Conservation (phyloP, 1,284 basidiomycete species). For the Microbotryum intermedium region DNA sequence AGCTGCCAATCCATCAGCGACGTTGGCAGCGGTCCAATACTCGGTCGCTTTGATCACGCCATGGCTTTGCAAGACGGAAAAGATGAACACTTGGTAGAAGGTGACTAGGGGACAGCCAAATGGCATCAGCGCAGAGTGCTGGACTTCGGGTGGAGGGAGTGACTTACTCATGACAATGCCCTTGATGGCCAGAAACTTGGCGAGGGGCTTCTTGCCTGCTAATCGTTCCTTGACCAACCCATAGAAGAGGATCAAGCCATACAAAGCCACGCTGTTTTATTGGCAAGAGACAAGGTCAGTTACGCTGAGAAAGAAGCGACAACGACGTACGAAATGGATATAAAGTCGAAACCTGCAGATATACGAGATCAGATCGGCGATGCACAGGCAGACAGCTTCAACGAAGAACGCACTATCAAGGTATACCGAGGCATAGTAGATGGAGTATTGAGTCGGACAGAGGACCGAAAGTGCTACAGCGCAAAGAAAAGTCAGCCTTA, state of each 20-base stretch:
- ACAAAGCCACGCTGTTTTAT: slow-evolving; percentile 36
- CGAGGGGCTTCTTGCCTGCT: slow-evolving; percentile 60
- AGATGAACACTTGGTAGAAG: slow-evolving; percentile 40
- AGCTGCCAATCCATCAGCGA: slow-evolving; percentile 72
- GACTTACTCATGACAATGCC: slow-evolving; percentile 49
- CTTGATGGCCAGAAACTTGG: slow-evolving; percentile 75
- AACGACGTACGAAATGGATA: slow-evolving; percentile 59
- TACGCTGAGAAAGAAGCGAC: background rate
- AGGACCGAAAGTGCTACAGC: slow-evolving; percentile 52
- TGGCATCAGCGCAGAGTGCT: background rate
- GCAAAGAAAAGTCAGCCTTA: too few relatives aligned
- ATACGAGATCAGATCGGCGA: slow-evolving; percentile 9
- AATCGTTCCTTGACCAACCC: slow-evolving; percentile 68
- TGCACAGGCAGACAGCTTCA: too few relatives aligned
- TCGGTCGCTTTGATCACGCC: slow-evolving; percentile 46
- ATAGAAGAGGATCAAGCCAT: slow-evolving; percentile 56
- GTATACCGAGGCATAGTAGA: slow-evolving; percentile 38
- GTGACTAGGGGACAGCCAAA: slow-evolving; percentile 60
- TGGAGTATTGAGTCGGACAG: slow-evolving; percentile 41
- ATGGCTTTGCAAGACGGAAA: slow-evolving; percentile 38
- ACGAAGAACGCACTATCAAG: slow-evolving; percentile 45
- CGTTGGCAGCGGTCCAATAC: slow-evolving; percentile 55
- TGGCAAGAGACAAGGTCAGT: slow-evolving; percentile 48
- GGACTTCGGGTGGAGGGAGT: background rate
- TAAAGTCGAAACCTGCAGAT: slow-evolving; percentile 49